These are phyloP conservation scores for Thielaviopsis punctulata DNA, from an alignment of 2,329 filamentous ascomycete genomes.

Conservation along the genomic window DNA sequence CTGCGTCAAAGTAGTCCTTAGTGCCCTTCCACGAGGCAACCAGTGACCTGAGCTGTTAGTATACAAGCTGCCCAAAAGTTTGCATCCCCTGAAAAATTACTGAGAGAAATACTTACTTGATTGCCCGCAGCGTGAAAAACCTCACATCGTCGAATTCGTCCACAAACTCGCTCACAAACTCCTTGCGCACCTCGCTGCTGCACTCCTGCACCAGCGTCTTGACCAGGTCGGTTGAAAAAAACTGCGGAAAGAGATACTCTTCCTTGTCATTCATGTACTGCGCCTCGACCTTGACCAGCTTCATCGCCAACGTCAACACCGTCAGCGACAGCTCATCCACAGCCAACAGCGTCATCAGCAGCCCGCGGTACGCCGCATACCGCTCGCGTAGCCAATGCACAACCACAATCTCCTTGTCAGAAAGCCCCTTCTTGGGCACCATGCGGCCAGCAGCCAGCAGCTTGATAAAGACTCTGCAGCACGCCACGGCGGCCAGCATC, in stretches of 20 bases:
- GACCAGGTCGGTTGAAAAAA: conserved; percentile 8
- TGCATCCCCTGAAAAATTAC: conserved; percentile 5
- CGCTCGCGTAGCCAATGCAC: conserved; percentile 63
- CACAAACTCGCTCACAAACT: conserved; percentile 64
- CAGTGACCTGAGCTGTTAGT: conserved; percentile 19
- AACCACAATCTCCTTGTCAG: conserved; percentile 59
- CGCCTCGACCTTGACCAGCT: conserved; percentile 64
- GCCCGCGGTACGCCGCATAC: conserved; percentile 51
- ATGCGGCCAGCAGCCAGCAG: conserved; percentile 60
- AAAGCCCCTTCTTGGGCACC: conserved; percentile 42
- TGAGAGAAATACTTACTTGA: conserved; percentile 39
- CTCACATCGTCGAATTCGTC: conserved; percentile 70
- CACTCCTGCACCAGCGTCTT: conserved; percentile 41
- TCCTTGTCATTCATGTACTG: conserved; percentile 41
- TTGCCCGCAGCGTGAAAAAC: conserved; percentile 60
- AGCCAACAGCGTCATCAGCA: conserved; percentile 43
- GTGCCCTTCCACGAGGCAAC: conserved; percentile 14
- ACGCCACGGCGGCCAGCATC: conserved; percentile 55
- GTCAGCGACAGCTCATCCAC: conserved; percentile 49
- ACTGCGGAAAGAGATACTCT: conserved; percentile 47
- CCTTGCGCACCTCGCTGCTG: conserved; percentile 42
- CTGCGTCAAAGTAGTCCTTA: conserved; percentile 33
- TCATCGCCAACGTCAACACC: conserved; percentile 65
- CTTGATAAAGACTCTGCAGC: conserved; percentile 74
- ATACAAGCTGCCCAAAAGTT: background rate